Evolutionary conservation across 1,284 basidiomycete genomes (phyloP).

Genomic region (Heterobasidion parviporum): DNA sequence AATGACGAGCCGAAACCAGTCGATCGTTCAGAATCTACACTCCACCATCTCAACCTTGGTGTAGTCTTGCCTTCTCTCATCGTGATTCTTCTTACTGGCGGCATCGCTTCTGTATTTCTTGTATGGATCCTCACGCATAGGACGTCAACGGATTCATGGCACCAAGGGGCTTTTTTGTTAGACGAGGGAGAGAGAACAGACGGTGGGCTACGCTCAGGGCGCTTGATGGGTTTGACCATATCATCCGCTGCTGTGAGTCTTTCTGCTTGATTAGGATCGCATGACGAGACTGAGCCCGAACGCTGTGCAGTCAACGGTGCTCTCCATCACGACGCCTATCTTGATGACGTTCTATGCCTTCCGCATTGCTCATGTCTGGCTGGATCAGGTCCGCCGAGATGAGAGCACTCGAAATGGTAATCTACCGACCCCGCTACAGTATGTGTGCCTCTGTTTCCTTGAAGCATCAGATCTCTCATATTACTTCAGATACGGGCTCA

Average conservation of each 20-base stretch:
- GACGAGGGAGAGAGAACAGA: background rate
- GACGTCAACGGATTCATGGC: background rate
- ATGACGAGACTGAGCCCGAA: no score
- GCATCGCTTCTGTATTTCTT: background rate
- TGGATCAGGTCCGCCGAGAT: background rate
- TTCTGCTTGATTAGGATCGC: no score
- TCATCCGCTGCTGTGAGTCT: constrained; percentile 1
- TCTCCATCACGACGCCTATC: background rate
- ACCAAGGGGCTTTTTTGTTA: background rate
- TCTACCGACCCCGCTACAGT: constrained; percentile 1
- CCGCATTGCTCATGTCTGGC: background rate
- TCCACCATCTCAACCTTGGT: background rate
- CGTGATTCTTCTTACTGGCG: background rate
- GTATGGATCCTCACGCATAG: background rate
- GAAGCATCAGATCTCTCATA: no score
- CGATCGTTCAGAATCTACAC: no score
- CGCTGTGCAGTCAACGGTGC: background rate
- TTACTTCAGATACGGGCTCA: background rate
- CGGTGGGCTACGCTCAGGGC: background rate
- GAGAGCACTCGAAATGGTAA: background rate
- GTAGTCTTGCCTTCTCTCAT: constrained; percentile 17
- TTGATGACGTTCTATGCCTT: background rate
- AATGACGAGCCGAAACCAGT: no score
- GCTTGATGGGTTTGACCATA: constrained; percentile 1
- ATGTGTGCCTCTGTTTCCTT: background rate